phyloP scores from a whole-genome alignment of 1,284 basidiomycete genomes.

The Fomitopsis betulina region DNA sequence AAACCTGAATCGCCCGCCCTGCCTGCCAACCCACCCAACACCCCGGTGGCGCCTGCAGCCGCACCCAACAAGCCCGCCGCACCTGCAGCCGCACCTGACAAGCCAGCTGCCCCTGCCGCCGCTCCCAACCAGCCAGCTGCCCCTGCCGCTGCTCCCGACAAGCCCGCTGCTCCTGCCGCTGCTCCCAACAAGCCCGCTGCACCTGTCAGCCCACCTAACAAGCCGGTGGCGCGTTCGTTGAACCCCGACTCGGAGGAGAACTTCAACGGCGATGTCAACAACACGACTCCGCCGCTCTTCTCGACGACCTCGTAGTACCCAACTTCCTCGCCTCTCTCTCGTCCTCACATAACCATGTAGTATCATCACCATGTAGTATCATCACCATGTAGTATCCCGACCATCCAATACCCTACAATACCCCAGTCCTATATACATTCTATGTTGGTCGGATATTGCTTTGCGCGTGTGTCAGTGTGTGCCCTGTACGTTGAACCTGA shows the following conservation, averaged over 20 bases:
- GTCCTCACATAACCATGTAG: not conserved
- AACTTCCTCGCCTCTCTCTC: not conserved
- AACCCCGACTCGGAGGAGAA: not conserved
- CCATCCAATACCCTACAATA: not conserved
- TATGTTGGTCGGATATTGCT: not conserved
- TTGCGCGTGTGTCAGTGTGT: not conserved
- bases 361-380: not conserved
- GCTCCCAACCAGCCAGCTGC: too few relatives aligned
- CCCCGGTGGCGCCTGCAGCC: slow-evolving; percentile 11
- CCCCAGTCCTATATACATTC: not conserved
- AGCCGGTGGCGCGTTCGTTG: slow-evolving; percentile 6
- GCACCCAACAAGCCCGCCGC: slow-evolving; percentile 20
- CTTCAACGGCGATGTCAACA: not conserved
- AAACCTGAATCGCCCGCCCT: slow-evolving; percentile 8
- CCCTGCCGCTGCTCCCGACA: not conserved
- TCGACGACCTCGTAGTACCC: not conserved
- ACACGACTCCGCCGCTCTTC: slow-evolving; percentile 3
- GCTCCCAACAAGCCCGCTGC: slow-evolving; percentile 10
- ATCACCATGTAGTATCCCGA: not conserved
- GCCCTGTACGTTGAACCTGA: not conserved
- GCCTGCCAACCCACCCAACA: not conserved
- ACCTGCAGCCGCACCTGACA: too few relatives aligned
- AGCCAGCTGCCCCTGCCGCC: not conserved
- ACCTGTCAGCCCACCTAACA: slow-evolving; percentile 21
- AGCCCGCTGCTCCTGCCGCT: slow-evolving; percentile 6